Evolutionary conservation across 306 rosid species (phyloP).

Genomic region (Vachellia pachyceras): DNA sequence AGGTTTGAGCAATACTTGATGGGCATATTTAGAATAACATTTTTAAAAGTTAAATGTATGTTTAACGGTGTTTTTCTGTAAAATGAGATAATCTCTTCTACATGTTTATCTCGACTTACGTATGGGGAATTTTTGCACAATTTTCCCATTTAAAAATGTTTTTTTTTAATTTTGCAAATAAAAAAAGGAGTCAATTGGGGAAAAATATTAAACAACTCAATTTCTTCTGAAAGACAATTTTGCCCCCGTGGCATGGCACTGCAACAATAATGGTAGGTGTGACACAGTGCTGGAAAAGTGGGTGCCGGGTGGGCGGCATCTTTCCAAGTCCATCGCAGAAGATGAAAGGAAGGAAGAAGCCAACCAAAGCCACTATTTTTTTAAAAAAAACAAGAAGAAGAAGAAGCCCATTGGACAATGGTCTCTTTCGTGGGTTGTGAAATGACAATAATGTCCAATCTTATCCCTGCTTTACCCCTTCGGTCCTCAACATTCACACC

Average conservation of each 20-base stretch:
- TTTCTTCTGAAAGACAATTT: too few relatives aligned
- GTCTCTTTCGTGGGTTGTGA: background rate
- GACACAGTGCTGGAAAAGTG: constrained; percentile 46
- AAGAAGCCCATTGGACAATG: background rate
- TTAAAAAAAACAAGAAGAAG: background rate
- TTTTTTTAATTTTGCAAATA: too few relatives aligned
- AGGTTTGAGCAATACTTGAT: too few relatives aligned
- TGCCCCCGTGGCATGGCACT: background rate
- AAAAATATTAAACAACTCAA: too few relatives aligned
- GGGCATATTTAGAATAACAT: too few relatives aligned
- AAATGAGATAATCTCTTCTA: too few relatives aligned
- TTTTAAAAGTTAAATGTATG: too few relatives aligned
- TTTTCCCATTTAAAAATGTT: too few relatives aligned
- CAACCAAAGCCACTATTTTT: background rate
- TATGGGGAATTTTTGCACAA: too few relatives aligned
- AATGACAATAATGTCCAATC: constrained; percentile 38
- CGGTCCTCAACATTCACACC: constrained; percentile 20
- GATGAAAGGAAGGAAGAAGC: constrained; percentile 15
- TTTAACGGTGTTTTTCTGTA: too few relatives aligned
- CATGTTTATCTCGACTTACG: too few relatives aligned
- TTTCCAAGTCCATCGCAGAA: constrained; percentile 45
- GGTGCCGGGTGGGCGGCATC: constrained; percentile 54
- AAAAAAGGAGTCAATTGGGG: too few relatives aligned
- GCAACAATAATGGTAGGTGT: constrained; percentile 34
- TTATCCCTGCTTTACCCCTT: constrained; percentile 8